Evolutionary conservation across 2,329 filamentous ascomycete species (phyloP).

Genomic region (Monilinia laxa): DNA sequence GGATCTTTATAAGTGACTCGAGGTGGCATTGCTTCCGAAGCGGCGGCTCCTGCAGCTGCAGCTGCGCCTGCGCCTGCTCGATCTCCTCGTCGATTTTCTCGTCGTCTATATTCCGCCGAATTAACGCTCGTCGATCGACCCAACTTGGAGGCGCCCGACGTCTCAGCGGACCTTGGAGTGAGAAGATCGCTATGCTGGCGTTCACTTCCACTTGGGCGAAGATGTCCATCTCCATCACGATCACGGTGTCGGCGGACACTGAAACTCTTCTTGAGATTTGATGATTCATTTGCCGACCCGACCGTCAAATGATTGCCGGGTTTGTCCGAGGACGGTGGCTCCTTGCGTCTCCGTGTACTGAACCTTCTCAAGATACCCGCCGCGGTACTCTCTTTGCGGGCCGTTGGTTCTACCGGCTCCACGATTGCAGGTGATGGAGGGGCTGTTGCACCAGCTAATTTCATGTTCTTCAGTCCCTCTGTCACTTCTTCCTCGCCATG

Average conservation of each 20-base stretch:
- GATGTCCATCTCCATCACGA: constrained; percentile 47
- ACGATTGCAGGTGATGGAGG: constrained; percentile 50
- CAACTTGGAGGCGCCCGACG: constrained; percentile 62
- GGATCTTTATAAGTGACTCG: constrained; percentile 58
- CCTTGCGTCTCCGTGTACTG: constrained; percentile 78
- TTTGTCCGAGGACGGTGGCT: constrained; percentile 50
- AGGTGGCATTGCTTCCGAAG: constrained; percentile 53
- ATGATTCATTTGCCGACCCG: constrained; percentile 71
- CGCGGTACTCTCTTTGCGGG: constrained; percentile 85
- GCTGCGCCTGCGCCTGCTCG: constrained; percentile 45
- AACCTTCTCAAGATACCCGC: constrained; percentile 83
- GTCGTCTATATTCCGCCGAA: constrained; percentile 75
- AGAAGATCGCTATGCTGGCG: constrained; percentile 77
- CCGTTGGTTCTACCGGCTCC: constrained; percentile 59
- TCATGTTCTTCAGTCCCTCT: constrained; percentile 68
- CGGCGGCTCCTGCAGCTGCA: constrained; percentile 49
- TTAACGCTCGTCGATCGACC: constrained; percentile 90
- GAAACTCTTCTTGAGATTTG: constrained; percentile 78
- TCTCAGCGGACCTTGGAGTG: constrained; percentile 59
- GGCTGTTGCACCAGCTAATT: constrained; percentile 50
- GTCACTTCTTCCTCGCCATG: constrained; percentile 91
- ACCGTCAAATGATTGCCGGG: constrained; percentile 70
- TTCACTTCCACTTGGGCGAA: constrained; percentile 60
- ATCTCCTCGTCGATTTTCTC: constrained; percentile 50
- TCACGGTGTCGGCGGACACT: constrained; percentile 68